These are phyloP conservation scores for Irpex lacteus DNA, from an alignment of 1,284 basidiomycete species.

Conservation along the genomic window DNA sequence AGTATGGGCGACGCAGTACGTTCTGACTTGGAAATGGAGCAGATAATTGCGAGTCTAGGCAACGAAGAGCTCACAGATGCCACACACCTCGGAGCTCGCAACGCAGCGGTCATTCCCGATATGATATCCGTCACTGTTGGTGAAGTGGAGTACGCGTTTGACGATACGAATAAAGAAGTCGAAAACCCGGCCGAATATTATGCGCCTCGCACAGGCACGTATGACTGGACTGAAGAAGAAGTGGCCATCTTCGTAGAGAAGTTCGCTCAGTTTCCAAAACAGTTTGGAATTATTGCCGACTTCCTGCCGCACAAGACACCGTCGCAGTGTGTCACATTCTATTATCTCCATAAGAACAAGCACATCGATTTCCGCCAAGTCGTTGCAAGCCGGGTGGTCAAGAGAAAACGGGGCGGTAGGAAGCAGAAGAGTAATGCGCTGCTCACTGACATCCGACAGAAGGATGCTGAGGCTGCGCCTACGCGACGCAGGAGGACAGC, in stretches of 20 bases:
- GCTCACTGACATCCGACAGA: conserved; percentile 73
- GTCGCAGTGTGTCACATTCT: conserved; percentile 89
- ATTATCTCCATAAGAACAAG: conserved; percentile 93
- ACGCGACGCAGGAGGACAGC: conserved; percentile 17
- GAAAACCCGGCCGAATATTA: conserved; percentile 81
- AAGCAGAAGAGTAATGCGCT: conserved; percentile 78
- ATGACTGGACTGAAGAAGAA: conserved; percentile 89
- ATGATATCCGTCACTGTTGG: conserved; percentile 78
- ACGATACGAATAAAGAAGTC: conserved; percentile 85
- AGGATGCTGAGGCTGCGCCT: conserved; percentile 55
- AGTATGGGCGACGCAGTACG: conserved; percentile 86
- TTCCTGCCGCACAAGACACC: conserved; percentile 84
- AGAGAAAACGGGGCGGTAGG: conserved; percentile 56
- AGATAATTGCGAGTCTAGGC: conserved; percentile 91
- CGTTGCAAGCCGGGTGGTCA: conserved; percentile 59
- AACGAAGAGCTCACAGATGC: conserved; percentile 93
- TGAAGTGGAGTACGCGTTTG: conserved; percentile 61
- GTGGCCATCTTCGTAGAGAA: conserved; percentile 77
- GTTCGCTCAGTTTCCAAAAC: conserved; percentile 87
- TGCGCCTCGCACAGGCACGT: conserved; percentile 63
- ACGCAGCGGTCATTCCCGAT: conserved; percentile 90
- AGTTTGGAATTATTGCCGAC: conserved; percentile 88
- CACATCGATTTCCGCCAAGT: conserved; percentile 82
- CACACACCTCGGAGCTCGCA: conserved; percentile 80
- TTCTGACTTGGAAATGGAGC: conserved; percentile 96